phyloP scores from a whole-genome alignment of 2,329 filamentous ascomycete genomes.

The Thielaviopsis musarum region DNA sequence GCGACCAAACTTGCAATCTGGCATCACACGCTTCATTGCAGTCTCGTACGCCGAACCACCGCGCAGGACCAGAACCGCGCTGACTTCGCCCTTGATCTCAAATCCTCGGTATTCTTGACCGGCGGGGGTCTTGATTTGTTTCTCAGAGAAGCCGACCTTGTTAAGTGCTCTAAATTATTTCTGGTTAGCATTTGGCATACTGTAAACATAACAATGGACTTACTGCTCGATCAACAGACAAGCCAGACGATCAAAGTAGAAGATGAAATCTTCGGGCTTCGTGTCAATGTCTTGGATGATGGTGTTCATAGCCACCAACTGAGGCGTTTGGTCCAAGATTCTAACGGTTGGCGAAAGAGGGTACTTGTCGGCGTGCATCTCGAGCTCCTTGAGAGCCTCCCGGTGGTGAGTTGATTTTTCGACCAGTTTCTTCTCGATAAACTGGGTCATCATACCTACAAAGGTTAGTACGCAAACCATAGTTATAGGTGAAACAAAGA shows the following conservation, averaged over 20 bases:
- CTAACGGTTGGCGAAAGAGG: constrained; percentile 61
- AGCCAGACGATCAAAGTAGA: constrained; percentile 85
- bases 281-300: constrained; percentile 72
- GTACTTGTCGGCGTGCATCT: constrained; percentile 51
- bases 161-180: constrained; percentile 48
- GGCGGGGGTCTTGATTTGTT: constrained; percentile 52
- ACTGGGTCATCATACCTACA: constrained; percentile 77
- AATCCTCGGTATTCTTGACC: constrained; percentile 56
- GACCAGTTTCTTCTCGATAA: constrained; percentile 72
- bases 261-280: constrained; percentile 78
- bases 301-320: constrained; percentile 77
- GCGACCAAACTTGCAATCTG: constrained; percentile 78
- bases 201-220: constrained; percentile 14
- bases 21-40: constrained; percentile 75
- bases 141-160: constrained; percentile 51
- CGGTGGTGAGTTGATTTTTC: constrained; percentile 77
- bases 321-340: constrained; percentile 57
- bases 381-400: constrained; percentile 59
- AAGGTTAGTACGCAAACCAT: not conserved
- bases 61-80: constrained; percentile 74
- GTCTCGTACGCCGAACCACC: constrained; percentile 81
- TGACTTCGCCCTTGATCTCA: constrained; percentile 52
- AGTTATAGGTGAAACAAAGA: not conserved
- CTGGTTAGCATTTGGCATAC: not conserved
- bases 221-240: constrained; percentile 70